Conservation (phyloP, 129 eudicot species). For the Heracleum sosnowskyi region DNA sequence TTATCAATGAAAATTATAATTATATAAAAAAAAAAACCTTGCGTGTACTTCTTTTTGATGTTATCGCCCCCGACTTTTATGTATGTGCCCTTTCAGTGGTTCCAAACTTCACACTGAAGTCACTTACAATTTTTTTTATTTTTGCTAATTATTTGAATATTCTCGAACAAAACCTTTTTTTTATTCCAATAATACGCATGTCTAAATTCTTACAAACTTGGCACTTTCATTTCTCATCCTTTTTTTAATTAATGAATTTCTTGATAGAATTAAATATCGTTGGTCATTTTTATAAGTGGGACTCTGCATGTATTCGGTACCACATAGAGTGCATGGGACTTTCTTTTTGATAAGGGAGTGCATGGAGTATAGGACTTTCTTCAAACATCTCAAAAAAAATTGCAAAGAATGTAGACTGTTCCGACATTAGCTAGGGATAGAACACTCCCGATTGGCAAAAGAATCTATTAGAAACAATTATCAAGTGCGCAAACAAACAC, state of each 20-base stretch:
- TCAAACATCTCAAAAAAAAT: too few relatives aligned
- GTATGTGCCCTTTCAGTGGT: background rate
- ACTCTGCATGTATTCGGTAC: background rate
- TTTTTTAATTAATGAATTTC: too few relatives aligned
- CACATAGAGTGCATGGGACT: background rate
- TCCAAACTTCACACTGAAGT: conserved; percentile 4
- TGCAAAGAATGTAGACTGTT: too few relatives aligned
- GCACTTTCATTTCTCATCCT: background rate
- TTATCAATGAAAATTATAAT: too few relatives aligned
- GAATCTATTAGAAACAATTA: too few relatives aligned
- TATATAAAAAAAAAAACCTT: too few relatives aligned
- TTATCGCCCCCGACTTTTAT: background rate
- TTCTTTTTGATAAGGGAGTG: background rate
- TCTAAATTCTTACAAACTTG: background rate
- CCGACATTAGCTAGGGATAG: too few relatives aligned
- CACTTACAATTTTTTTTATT: background rate
- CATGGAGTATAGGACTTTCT: too few relatives aligned
- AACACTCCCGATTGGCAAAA: too few relatives aligned
- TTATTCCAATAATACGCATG: background rate
- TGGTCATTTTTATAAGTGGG: background rate
- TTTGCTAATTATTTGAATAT: background rate
- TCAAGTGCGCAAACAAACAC: too few relatives aligned
- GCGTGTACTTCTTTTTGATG: too few relatives aligned
- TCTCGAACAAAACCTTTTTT: background rate
- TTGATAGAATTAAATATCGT: background rate